A percentile compares a stretch with the other conserved stretches of the same genome.
Evolutionary conservation across 768 basidiomycete species (phyloP).

Genomic region (Russula griseocarnosa): DNA sequence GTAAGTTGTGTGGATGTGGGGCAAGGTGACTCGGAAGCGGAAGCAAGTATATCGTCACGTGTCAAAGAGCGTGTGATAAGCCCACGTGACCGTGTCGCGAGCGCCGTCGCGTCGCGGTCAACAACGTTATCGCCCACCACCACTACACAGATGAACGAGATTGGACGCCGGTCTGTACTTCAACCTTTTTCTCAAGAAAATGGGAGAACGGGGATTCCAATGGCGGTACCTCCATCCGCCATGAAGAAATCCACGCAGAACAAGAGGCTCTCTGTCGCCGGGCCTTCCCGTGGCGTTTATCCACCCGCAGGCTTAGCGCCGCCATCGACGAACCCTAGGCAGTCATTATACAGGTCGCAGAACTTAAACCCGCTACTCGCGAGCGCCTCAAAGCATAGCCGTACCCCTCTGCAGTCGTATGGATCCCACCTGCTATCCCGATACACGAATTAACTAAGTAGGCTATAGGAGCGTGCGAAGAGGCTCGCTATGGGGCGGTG

Average conservation of each 20-base stretch:
- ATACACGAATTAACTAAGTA: conserved; percentile 14
- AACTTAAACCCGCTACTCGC: conserved; percentile 62
- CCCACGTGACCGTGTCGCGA: conserved; percentile 17
- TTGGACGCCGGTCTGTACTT: conserved; percentile 1
- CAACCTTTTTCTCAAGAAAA: conserved; percentile 30
- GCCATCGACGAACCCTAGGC: conserved; percentile 53
- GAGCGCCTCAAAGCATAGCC: conserved; percentile 65
- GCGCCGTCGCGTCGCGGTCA: background rate
- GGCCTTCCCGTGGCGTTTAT: conserved; percentile 59
- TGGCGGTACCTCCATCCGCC: conserved; percentile 54
- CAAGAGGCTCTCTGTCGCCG: conserved; percentile 70
- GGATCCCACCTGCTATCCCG: conserved; percentile 29
- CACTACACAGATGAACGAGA: conserved; percentile 14
- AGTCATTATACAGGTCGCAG: conserved; percentile 67
- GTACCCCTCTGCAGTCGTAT: conserved; percentile 73
- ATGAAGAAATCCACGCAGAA: conserved; percentile 59
- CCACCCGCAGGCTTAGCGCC: conserved; percentile 33
- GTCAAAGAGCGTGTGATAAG: background rate
- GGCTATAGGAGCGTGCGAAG: conserved; percentile 59
- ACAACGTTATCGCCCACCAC: background rate
- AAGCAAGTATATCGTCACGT: background rate
- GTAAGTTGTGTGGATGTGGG: too few relatives aligned
- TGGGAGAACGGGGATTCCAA: conserved; percentile 61
- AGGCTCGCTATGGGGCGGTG: conserved; percentile 69
- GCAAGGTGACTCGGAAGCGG: too few relatives aligned